Percentiles rank a stretch among this genome's conserved stretches.
Conservation (phyloP, 495 filamentous ascomycete species). For the Penicillium mononematosum region DNA sequence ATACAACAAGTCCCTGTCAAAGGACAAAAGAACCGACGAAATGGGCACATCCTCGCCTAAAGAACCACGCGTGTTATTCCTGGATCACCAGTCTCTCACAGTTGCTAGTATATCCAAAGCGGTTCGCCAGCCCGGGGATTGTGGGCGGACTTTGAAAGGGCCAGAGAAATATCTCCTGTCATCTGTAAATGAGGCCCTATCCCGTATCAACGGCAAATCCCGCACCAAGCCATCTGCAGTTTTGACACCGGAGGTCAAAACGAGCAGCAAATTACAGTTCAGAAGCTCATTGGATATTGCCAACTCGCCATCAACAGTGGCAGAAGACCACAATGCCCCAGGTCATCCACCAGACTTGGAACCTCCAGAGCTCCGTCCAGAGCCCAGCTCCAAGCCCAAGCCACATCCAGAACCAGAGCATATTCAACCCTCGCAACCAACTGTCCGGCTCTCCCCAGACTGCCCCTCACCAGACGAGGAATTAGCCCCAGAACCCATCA, state of each 20-base stretch:
- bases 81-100: constrained; percentile 41
- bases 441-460: constrained; percentile 22
- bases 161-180: constrained; percentile 51
- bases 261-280: background rate
- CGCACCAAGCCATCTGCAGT: constrained; percentile 12
- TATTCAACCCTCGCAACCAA: constrained; percentile 14
- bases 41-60: constrained; percentile 13
- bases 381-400: background rate
- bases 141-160: constrained; percentile 40
- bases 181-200: constrained; percentile 56
- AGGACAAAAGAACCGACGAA: constrained; percentile 20
- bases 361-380: background rate
- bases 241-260: background rate
- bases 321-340: background rate
- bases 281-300: background rate
- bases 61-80: constrained; percentile 29
- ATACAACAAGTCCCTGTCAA: constrained; percentile 51
- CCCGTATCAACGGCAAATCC: constrained; percentile 52
- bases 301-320: background rate
- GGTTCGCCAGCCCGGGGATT: constrained; percentile 41
- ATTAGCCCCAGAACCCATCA: constrained; percentile 25
- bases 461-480: constrained; percentile 11
- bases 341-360: background rate
- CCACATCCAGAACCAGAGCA: constrained; percentile 11
- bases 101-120: constrained; percentile 45